Conservation (phyloP, 306 rosid genomes). For the Mimosa pudica region DNA sequence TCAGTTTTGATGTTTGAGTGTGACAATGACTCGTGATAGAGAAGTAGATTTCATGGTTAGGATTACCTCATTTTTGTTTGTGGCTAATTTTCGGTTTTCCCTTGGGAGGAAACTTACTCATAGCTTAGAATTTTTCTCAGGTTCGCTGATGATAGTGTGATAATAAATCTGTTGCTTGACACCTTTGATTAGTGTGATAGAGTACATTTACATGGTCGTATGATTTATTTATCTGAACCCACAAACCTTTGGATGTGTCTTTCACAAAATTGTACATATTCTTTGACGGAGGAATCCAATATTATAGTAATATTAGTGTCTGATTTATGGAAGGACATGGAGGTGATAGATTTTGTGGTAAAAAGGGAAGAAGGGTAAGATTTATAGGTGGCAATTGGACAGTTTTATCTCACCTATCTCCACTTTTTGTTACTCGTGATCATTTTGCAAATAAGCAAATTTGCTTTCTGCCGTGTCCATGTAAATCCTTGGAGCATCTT, state of each 20-base stretch:
- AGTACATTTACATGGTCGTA: too few species aligned
- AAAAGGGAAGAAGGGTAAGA: not conserved
- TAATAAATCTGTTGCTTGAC: not conserved
- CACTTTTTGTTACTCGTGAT: too few species aligned
- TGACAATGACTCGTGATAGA: not conserved
- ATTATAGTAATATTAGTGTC: not conserved
- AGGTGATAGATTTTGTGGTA: not conserved
- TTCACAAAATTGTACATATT: not conserved
- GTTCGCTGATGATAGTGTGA: not conserved
- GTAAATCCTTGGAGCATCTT: too few species aligned
- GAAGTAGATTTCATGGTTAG: not conserved
- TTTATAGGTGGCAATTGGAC: too few species aligned
- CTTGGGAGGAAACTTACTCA: not conserved
- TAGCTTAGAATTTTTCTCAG: not conserved
- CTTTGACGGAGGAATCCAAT: not conserved
- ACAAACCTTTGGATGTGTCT: not conserved
- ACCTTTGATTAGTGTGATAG: too few species aligned
- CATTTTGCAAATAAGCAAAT: too few species aligned
- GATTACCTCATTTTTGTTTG: constrained; percentile 17
- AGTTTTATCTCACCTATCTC: too few species aligned
- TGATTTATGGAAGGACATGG: too few species aligned
- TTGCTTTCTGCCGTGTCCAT: too few species aligned
- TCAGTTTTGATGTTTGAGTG: not conserved
- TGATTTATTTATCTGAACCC: too few species aligned
- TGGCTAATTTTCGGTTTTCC: constrained; percentile 1